Conservation (phyloP, 192 early-diverging fungal species). For the Jimgerdemannia flammicorona region DNA sequence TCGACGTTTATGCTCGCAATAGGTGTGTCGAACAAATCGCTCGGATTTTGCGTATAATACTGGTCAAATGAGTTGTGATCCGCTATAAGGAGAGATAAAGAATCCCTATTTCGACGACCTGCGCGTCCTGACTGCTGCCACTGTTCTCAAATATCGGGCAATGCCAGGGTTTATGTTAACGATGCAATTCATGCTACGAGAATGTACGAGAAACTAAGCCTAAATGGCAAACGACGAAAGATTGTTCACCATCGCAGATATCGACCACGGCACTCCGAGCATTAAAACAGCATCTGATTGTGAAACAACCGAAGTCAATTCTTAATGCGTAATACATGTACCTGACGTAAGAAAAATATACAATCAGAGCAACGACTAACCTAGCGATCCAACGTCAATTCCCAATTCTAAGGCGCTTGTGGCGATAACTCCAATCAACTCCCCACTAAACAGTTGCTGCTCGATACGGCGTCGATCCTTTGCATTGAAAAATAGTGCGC, state of each 20-base stretch:
- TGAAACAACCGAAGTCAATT: not conserved
- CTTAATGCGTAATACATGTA: not conserved
- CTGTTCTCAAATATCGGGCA: slow-evolving; percentile 5
- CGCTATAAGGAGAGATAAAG: slow-evolving; percentile 58
- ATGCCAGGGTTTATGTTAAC: no score
- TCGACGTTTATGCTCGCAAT: slow-evolving; percentile 34
- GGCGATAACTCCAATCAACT: slow-evolving; percentile 58
- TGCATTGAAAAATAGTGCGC: no score
- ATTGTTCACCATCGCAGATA: slow-evolving; percentile 27
- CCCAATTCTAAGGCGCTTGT: slow-evolving; percentile 85
- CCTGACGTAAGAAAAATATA: slow-evolving; percentile 5
- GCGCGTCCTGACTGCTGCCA: slow-evolving; percentile 78
- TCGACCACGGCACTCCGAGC: slow-evolving; percentile 63
- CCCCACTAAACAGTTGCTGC: slow-evolving; percentile 57
- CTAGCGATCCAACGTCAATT: slow-evolving; percentile 67
- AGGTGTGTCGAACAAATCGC: slow-evolving; percentile 44
- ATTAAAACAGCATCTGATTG: slow-evolving; percentile 65
- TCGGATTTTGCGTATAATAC: slow-evolving; percentile 37
- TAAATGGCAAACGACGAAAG: slow-evolving; percentile 1
- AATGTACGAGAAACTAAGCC: not conserved
- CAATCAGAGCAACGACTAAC: slow-evolving; percentile 11
- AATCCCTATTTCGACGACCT: slow-evolving; percentile 55
- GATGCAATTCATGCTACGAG: no score
- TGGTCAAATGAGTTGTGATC: slow-evolving; percentile 57
- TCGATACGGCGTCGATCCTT: slow-evolving; percentile 69